Percentiles rank a stretch among this genome's conserved stretches.
Conservation (phyloP, 108 stramenopile genomes). For the Nannochloropsis oceanica region DNA sequence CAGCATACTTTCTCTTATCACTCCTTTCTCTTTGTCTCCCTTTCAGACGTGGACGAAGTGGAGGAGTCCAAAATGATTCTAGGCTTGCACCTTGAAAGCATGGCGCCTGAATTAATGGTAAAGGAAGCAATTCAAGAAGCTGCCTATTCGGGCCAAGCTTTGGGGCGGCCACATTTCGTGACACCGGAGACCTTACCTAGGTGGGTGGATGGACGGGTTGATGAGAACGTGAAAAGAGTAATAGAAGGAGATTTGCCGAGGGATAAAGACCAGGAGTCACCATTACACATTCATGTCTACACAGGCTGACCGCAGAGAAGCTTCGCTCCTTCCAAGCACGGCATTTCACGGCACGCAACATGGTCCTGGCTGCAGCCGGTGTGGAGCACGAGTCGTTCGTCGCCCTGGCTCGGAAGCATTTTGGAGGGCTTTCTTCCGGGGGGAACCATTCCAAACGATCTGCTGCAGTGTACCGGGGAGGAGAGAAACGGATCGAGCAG, state of each 20-base stretch:
- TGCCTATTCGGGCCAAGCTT: conserved; percentile 56
- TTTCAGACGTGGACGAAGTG: conserved; percentile 30
- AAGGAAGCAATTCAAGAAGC: conserved; percentile 75
- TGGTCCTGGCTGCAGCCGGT: conserved; percentile 84
- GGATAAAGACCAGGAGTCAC: background rate
- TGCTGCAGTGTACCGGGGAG: conserved; percentile 30
- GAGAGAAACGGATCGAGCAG: conserved; percentile 25
- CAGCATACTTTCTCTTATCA: background rate
- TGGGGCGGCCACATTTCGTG: conserved; percentile 32
- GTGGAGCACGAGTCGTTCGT: conserved; percentile 78
- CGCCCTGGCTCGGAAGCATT: conserved; percentile 54
- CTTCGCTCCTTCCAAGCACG: background rate
- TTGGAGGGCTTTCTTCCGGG: conserved; percentile 45
- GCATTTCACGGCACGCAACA: conserved; percentile 46
- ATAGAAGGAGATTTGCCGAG: too few species aligned
- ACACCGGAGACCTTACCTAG: conserved; percentile 38
- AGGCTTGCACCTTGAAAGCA: conserved; percentile 61
- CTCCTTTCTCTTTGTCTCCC: background rate
- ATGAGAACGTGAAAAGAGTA: background rate
- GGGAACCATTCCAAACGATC: background rate
- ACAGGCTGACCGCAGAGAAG: background rate
- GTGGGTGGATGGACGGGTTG: background rate
- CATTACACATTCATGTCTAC: background rate
- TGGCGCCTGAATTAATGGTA: conserved; percentile 49
- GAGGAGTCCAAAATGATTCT: conserved; percentile 55